phyloP scores from a whole-genome alignment of 176 grass and related monocot genomes.

The Cenchrus fungigraminus region DNA sequence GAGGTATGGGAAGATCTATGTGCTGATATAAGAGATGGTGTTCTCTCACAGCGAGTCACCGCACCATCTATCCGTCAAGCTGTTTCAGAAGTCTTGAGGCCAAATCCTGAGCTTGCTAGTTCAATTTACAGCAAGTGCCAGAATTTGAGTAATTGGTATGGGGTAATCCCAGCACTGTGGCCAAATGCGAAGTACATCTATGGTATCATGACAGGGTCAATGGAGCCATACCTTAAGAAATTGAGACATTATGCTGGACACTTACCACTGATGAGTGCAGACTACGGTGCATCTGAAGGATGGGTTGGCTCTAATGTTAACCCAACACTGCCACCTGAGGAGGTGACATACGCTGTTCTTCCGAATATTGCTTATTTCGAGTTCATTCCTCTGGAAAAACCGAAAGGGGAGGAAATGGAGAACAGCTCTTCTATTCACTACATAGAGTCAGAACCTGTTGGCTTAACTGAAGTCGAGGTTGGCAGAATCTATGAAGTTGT shows the following conservation, averaged over 20 bases:
- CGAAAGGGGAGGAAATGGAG: conserved; percentile 58
- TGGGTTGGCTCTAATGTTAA: conserved; percentile 91
- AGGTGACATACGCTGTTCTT: conserved; percentile 67
- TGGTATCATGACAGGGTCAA: conserved; percentile 95
- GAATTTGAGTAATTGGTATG: conserved; percentile 83
- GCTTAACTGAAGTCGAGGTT: conserved; percentile 76
- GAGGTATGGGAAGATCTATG: conserved; percentile 77
- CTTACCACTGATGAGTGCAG: conserved; percentile 82
- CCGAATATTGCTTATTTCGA: conserved; percentile 86
- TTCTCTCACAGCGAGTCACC: conserved; percentile 72
- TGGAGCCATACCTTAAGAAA: conserved; percentile 95
- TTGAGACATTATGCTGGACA: conserved; percentile 79
- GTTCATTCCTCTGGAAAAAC: conserved; percentile 79
- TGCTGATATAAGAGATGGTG: conserved; percentile 76
- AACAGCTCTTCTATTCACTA: conserved; percentile 58
- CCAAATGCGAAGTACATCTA: conserved; percentile 85
- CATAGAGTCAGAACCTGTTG: conserved; percentile 75
- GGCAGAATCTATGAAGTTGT: conserved; percentile 84
- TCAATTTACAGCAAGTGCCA: conserved; percentile 61
- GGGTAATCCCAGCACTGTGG: conserved; percentile 82
- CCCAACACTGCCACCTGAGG: conserved; percentile 67
- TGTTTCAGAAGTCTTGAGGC: conserved; percentile 73
- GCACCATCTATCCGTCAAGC: conserved; percentile 63
- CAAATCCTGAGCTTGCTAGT: conserved; percentile 73
- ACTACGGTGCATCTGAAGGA: conserved; percentile 91